Evolutionary conservation across 2,329 filamentous ascomycete genomes (phyloP), one percentile per base, ranked within the genome.

Genomic region (Exophiala oligosperma): DNA sequence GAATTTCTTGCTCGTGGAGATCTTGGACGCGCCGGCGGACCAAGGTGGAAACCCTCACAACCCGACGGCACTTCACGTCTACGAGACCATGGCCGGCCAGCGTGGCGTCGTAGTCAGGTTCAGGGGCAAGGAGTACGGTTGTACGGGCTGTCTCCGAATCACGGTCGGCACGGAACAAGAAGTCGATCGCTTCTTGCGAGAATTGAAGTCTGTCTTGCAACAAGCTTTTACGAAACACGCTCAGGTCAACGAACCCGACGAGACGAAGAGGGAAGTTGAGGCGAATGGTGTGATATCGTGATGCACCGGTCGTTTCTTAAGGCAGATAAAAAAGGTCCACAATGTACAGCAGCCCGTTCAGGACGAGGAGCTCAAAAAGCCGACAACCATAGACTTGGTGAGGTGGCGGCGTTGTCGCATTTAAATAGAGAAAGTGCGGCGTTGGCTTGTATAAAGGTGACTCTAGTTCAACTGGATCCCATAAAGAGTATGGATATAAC

Each of bases 91-190:
- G 68, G 94, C 94, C 0, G 91, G 96, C 79, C 83, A 85, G 41
- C 87, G 86, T 71, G 92, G 93, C 0, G 93, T 99, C 0, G 92
- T 99, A 5, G 93, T 97, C 3, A 81, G 94, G 54, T 99, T 97
- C 74, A 82, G 94, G 67, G 94, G 94, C 49, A 95, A 92, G 77
- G 94, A 99, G 78, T 80, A 89, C 64, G 93, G 92, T 3, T 99
- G 94, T 71, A 74, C 87, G 43, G 94, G 93, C 0, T 97, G 93
- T 69, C 75, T 99, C 72, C 84, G 94, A 55, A 91, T 97, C 65
- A 99, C 94, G 0, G 85, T 99, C 11, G 94, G 94, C 14, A 97
- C 93, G 0, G 90, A 95, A 72, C 77, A 84, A 1, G 94, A 99
- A 74, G 90, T 95, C 7, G 87, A 87, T 26, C 82, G 87, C 59